Conservation (phyloP, 2,329 filamentous ascomycete genomes). For the Colletotrichum tabaci region DNA sequence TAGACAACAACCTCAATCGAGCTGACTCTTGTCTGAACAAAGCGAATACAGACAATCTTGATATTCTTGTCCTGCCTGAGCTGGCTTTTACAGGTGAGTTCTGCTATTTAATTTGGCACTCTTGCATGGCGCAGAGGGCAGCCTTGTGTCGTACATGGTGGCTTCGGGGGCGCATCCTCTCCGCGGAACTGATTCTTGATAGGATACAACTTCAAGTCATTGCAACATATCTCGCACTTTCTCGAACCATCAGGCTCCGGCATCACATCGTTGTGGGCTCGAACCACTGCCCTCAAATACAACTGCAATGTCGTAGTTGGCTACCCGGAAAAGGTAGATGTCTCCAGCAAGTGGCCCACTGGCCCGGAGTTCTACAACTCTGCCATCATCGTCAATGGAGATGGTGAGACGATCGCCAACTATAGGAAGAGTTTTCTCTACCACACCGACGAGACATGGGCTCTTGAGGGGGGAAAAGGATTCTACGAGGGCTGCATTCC, state of each 20-base stretch:
- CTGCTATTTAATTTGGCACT: too few species aligned
- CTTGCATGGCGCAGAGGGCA: too few species aligned
- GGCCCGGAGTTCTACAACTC: constrained; percentile 70
- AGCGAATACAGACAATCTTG: constrained; percentile 68
- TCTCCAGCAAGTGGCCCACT: constrained; percentile 64
- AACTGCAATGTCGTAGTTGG: constrained; percentile 79
- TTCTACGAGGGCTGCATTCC: constrained; percentile 61
- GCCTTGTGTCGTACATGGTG: too few species aligned
- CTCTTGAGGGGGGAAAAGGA: constrained; percentile 63
- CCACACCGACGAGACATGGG: constrained; percentile 72
- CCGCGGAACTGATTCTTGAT: constrained; percentile 17
- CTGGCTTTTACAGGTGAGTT: constrained; percentile 79
- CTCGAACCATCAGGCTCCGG: constrained; percentile 78
- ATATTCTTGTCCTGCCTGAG: constrained; percentile 82
- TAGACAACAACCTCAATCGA: constrained; percentile 78
- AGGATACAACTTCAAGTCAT: constrained; percentile 85
- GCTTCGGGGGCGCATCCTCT: too few species aligned
- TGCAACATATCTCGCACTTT: constrained; percentile 76
- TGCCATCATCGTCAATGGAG: constrained; percentile 66
- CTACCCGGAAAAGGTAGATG: constrained; percentile 79
- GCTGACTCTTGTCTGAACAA: constrained; percentile 75
- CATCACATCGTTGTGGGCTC: constrained; percentile 80
- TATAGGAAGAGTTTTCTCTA: constrained; percentile 73
- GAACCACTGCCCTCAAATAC: constrained; percentile 74
- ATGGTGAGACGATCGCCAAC: constrained; percentile 73